Conservation (phyloP, 441 rosid genomes). For the Gossypium lobatum region DNA sequence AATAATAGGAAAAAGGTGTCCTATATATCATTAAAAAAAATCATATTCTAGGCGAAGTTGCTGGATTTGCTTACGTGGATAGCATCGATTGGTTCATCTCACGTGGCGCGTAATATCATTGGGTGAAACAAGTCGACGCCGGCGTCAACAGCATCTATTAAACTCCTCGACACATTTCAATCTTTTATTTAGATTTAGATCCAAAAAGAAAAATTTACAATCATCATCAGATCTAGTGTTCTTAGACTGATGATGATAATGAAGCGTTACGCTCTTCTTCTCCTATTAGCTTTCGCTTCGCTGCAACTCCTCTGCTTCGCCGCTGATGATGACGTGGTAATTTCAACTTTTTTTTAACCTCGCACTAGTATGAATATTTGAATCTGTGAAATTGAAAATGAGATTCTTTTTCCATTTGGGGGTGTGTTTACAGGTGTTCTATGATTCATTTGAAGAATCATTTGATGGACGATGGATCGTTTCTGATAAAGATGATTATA, state of each 20-base stretch:
- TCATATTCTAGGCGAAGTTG: background rate
- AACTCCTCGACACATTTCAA: background rate
- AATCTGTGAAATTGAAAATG: background rate
- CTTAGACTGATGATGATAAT: slow-evolving; percentile 30
- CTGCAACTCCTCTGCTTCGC: slow-evolving; percentile 43
- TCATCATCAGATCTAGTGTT: slow-evolving; percentile 11
- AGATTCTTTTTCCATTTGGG: background rate
- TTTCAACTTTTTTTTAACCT: background rate
- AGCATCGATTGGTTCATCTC: slow-evolving; percentile 16
- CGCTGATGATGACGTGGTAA: slow-evolving; percentile 46
- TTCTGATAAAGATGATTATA: slow-evolving; percentile 65
- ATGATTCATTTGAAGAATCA: slow-evolving; percentile 75
- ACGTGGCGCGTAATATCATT: slow-evolving; percentile 45
- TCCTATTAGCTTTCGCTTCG: slow-evolving; percentile 40
- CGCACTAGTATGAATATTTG: background rate
- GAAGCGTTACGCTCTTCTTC: slow-evolving; percentile 35
- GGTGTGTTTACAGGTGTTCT: slow-evolving; percentile 42
- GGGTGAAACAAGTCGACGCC: slow-evolving; percentile 40
- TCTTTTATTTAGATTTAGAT: slow-evolving; percentile 8
- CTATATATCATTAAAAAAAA: background rate
- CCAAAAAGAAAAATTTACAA: background rate
- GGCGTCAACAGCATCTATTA: slow-evolving; percentile 23
- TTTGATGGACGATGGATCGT: slow-evolving; percentile 83
- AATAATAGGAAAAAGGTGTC: background rate
- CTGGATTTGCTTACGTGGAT: slow-evolving; percentile 32